These are phyloP conservation scores for Pseudozyma hubeiensis DNA, from an alignment of 1,284 basidiomycete species.

Conservation along the genomic window DNA sequence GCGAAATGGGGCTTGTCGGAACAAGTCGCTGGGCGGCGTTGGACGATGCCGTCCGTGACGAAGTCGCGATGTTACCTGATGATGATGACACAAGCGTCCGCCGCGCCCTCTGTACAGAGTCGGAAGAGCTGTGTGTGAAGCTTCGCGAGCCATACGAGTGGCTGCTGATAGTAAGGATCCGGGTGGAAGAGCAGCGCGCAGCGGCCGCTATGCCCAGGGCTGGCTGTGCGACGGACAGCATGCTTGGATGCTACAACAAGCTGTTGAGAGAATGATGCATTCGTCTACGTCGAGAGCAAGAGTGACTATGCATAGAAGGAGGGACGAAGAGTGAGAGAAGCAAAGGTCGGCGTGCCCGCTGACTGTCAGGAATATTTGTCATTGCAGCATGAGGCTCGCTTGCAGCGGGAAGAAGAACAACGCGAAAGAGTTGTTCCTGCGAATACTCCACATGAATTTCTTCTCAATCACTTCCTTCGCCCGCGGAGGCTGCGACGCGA, in stretches of 20 bases:
- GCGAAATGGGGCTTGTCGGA: constrained; percentile 19
- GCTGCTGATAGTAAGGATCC: too few relatives aligned
- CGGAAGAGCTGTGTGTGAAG: too few relatives aligned
- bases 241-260: too few relatives aligned
- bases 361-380: not conserved
- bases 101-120: not conserved
- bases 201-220: too few relatives aligned
- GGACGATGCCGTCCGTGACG: constrained; percentile 11
- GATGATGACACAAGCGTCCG: not conserved
- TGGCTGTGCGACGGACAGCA: too few relatives aligned
- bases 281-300: not conserved
- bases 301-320: not conserved
- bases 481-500: constrained; percentile 8
- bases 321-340: not conserved
- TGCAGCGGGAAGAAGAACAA: too few relatives aligned
- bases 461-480: not conserved
- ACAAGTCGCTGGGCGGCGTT: constrained; percentile 16
- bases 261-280: not conserved
- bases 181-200: too few relatives aligned
- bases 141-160: too few relatives aligned
- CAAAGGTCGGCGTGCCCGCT: not conserved
- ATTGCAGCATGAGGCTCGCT: not conserved
- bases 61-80: not conserved
- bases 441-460: not conserved
- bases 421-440: too few relatives aligned